Percentiles rank a stretch among this genome's conserved stretches.
Conservation (phyloP, 306 rosid species). For the Prunus persica region DNA sequence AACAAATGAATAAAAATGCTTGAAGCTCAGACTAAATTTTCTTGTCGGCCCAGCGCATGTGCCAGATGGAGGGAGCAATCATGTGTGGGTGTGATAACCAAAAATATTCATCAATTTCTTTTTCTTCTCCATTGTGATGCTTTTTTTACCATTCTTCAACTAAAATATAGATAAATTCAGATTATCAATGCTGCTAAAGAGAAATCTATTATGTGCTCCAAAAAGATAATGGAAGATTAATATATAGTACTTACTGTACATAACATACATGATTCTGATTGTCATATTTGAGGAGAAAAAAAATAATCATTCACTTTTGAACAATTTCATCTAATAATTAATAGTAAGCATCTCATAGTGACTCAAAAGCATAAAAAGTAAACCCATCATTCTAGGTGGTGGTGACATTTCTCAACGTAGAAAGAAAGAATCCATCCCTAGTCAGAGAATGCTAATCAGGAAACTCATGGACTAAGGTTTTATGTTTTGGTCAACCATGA, state of each 20-base stretch:
- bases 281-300: too few relatives aligned
- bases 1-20: fast-evolving
- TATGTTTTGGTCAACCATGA: conserved; percentile 4
- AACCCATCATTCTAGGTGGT: background rate
- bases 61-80: too few relatives aligned
- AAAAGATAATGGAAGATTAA: background rate
- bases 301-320: background rate
- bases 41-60: too few relatives aligned
- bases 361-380: background rate
- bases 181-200: too few relatives aligned
- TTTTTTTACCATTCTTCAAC: too few relatives aligned
- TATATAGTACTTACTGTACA: too few relatives aligned
- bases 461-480: background rate
- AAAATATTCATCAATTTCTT: too few relatives aligned
- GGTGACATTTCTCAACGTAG: background rate
- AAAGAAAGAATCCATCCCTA: conserved; percentile 19
- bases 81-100: too few relatives aligned
- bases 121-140: too few relatives aligned
- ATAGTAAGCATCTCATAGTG: background rate
- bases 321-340: background rate
- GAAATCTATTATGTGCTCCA: background rate
- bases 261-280: too few relatives aligned
- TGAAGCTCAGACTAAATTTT: too few relatives aligned
- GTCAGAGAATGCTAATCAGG: conserved; percentile 2
- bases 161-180: too few relatives aligned